Evolutionary conservation across 2,329 filamentous ascomycete genomes (phyloP), one percentile per base, ranked within the genome.

Genomic region (Epicoccum nigrum): DNA sequence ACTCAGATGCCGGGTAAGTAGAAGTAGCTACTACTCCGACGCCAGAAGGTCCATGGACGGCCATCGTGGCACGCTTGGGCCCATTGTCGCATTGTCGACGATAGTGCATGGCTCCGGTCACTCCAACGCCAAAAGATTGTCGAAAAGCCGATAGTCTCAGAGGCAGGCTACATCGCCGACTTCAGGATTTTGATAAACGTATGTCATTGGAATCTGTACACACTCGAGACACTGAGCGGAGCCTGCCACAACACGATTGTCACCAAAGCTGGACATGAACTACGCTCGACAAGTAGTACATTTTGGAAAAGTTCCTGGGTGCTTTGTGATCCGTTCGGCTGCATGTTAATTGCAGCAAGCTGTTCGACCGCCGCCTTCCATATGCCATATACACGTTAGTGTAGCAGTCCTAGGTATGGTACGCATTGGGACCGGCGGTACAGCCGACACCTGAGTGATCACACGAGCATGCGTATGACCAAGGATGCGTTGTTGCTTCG

Each of bases 131-230:
- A 90, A 13, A 85, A 86, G 55, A 86, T 96, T 33, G 75, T 97
- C 32, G 89, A 93, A 67, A 93, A 97, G 74, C 78, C 97, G 40
- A 84, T 97, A 55, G 83, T 77, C 49, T 96, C 92, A 0, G 94
- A 97, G 71, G 89, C 93, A 68, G 85, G 87, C 64, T 97, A 97
- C 70, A 86, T 97, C 63, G 85, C 86, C 12, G 92, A 96, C 64
- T 74, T 97, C 50, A 90, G 90, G 62, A 90, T 94, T 59, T 78
- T 97, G 54, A 87, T 89, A 70, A 92, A 94, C 74, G 92, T 93
- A 77, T 68, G 85, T 51, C 13, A 11, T 39, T 39, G 35, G 35
- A 39, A 27, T 39, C 35, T 39, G 35, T 39, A 39, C 20, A 20
- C 35, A 39, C 35, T 39, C 21, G 35, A 39, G 21, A 39, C 20